Base-by-base conservation (phyloP, 192 early-diverging fungal genomes). In the Chytriomyces sp. region DNA sequence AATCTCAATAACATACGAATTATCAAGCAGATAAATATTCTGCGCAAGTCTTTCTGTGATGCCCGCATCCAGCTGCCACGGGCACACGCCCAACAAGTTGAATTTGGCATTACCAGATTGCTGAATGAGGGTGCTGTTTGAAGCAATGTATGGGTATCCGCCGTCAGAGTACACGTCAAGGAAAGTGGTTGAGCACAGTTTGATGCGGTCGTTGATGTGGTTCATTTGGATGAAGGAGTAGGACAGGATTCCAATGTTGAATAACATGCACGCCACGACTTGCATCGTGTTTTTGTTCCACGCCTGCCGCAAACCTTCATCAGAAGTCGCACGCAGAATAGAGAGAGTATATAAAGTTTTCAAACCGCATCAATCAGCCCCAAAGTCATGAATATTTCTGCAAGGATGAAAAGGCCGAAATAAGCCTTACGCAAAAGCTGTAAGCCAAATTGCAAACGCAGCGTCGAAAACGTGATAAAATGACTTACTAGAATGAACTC, bases 241-340 rank as follows among this genome's bases (percentile, higher is more conserved):
- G 47, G 45, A n/a, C 3, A 77, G 59, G 44, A 69, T 77, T 24
- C 43, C 64, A 23, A 77, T 11, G 45, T 77, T 77, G 67, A 77
- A 77, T 6, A 77, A 11, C 9, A 69, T 49, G 11, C 64, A 65
- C 28, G 76, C 76, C 53, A 77, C 43, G 23, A 77, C 76, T 61
- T 77, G 76, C 65, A 77, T 77, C n/a, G 76, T 69, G 45, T 77
- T 77, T 67, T 76, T 76, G 64, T 76, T 76, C 74, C 74, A 76
- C 3, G 74, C 74, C 74, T 76, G 18, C 20, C 46, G 28, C 28
- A 64, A 13, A 64, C 8, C 11, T 1, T 2, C 48, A 5, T 50
- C 9, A 59, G 9, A n/a, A 1, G 9, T 59, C 49, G 57, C 11
- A n/a, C 23, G 1, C 50, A 10, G 0, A 59, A 35, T 8, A 28